Conservation (phyloP, 805 yeast genomes). For the Myxozyma kluyveri region DNA sequence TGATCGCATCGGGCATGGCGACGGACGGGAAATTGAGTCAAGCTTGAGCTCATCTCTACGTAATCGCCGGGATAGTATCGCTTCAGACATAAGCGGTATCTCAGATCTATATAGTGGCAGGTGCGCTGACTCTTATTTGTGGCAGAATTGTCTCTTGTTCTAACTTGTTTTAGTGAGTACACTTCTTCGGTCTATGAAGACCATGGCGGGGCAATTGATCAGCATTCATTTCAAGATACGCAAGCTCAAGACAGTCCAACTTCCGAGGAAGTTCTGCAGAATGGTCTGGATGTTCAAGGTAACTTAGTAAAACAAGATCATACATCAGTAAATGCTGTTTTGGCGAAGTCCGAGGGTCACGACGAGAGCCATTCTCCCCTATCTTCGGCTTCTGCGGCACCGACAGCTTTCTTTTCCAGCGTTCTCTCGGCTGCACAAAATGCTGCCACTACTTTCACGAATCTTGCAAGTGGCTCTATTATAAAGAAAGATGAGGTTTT, state of each 20-base stretch:
- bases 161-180: conserved; percentile 5
- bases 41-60: no score
- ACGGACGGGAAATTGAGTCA: conserved; percentile 1
- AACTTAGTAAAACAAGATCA: background rate
- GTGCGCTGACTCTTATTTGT: conserved; percentile 1
- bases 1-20: background rate
- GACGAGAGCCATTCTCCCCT: no score
- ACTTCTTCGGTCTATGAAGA: conserved; percentile 5
- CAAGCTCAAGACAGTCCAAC: background rate
- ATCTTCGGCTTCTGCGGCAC: background rate
- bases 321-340: background rate
- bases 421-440: conserved; percentile 36
- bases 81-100: conserved; percentile 5
- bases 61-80: background rate
- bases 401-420: conserved; percentile 15
- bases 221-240: no score
- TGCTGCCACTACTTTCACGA: conserved; percentile 35
- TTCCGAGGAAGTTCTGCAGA: background rate
- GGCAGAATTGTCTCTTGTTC: background rate
- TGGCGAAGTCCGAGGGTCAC: no score
- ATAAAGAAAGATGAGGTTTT: conserved; percentile 2
- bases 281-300: background rate
- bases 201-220: no score
- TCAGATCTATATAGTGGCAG: conserved; percentile 16
- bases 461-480: conserved; percentile 20